These are phyloP conservation scores for Bauhinia variegata DNA, from an alignment of 306 rosid genomes.

Conservation along the genomic window DNA sequence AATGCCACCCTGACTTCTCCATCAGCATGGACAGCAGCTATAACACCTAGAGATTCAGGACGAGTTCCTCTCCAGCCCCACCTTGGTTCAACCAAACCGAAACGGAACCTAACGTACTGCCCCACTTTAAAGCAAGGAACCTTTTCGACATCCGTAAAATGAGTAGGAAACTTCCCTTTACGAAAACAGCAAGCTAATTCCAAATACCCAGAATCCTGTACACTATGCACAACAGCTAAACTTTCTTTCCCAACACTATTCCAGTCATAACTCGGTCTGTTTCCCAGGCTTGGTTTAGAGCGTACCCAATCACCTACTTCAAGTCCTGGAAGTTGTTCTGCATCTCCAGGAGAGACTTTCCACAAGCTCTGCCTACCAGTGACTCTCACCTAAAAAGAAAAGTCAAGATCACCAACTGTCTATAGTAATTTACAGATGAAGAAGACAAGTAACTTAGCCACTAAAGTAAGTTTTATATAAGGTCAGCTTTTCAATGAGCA, in stretches of 20 bases:
- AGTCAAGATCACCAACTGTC: constrained; percentile 26
- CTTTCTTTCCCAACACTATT: constrained; percentile 86
- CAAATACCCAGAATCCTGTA: constrained; percentile 90
- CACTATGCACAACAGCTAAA: constrained; percentile 91
- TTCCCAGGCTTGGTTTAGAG: constrained; percentile 92
- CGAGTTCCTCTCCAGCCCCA: constrained; percentile 98
- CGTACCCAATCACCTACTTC: constrained; percentile 99
- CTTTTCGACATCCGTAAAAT: constrained; percentile 88
- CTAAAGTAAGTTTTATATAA: background rate
- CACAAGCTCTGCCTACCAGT: constrained; percentile 86
- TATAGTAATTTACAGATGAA: constrained; percentile 1
- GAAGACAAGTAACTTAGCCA: constrained; percentile 22
- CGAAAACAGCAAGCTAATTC: constrained; percentile 98
- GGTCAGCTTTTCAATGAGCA: constrained; percentile 1
- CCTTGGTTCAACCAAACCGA: constrained; percentile 85
- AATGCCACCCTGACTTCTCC: constrained; percentile 91
- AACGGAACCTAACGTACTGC: constrained; percentile 83
- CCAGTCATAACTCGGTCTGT: constrained; percentile 96
- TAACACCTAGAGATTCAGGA: constrained; percentile 73
- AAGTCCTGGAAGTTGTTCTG: constrained; percentile 90
- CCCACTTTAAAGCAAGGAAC: constrained; percentile 81
- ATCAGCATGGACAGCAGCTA: constrained; percentile 87
- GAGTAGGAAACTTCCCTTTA: constrained; percentile 88
- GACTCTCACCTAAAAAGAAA: constrained; percentile 72
- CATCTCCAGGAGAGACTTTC: constrained; percentile 99